Evolutionary conservation across 208 protist genomes (phyloP), one percentile per base, ranked within the genome.

Genomic region (Leptomonas seymouri): DNA sequence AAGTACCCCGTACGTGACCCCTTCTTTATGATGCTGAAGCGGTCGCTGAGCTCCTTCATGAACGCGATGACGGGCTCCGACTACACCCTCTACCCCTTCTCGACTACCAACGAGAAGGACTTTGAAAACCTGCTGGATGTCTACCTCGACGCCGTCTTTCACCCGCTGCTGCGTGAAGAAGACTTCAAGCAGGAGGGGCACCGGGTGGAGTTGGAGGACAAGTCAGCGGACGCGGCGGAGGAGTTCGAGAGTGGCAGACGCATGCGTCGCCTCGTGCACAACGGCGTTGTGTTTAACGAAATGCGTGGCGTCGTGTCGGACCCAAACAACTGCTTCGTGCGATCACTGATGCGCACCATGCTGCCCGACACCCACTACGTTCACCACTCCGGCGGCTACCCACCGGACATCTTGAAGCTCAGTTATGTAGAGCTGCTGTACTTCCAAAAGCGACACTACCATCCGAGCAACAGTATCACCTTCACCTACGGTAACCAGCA

Each of bases 261-360:
- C 9, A 50, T 34, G 31, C 75, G 54, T 21, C 86, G 86, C 42
- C 78, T 96, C 50, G 65, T 84, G 11, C 75, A 94, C 70, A 97
- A 98, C 78, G 95, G 95, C 7, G 93, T 98, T 14, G 95, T 98
- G 9, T 98, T 87, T 80, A 97, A 98, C 67, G 95, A 98, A 68
- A 98, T 98, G 95, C 91, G 94, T 59, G 95, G 93, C 0, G 93
- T 97, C 14, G 89, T 97, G 23, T 88, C 87, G 30, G 90, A 98
- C 53, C 90, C 91, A 12, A 77, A 69, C 59, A 82, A 91, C 59
- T 84, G 90, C 77, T 97, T 95, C 41, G 80, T 78, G 58, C 80
- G 80, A 7, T 72, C 67, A 14, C 60, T 95, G 23, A 88, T 97
- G 83, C 74, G 85, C 48, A 66, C 58, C 23, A 89, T 96, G 80